phyloP scores from a whole-genome alignment of 1,284 basidiomycete species.

The Pterulicium gracile region DNA sequence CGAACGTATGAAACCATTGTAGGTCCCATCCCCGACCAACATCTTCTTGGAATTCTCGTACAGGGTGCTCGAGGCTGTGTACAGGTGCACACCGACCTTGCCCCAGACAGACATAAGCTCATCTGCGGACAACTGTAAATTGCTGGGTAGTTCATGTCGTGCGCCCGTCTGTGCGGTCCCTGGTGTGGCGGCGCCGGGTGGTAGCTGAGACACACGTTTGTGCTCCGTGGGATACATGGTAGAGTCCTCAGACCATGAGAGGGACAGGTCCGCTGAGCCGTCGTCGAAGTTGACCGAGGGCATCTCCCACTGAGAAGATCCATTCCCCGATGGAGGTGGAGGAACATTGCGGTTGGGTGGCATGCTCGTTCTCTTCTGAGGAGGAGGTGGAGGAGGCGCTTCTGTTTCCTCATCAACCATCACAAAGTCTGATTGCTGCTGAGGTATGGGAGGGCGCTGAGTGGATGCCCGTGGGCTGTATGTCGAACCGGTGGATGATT shows the following conservation, averaged over 20 bases:
- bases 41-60: slow-evolving; percentile 66
- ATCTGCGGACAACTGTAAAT: slow-evolving; percentile 35
- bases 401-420: slow-evolving; percentile 42
- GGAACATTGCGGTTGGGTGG: slow-evolving; percentile 18
- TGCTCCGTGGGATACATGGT: slow-evolving; percentile 1
- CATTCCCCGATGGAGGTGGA: slow-evolving; percentile 18
- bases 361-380: slow-evolving; percentile 31
- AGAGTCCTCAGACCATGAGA: slow-evolving; percentile 35
- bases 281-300: slow-evolving; percentile 24
- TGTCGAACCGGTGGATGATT: slow-evolving; percentile 22
- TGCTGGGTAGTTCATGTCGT: slow-evolving; percentile 12
- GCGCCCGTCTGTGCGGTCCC: slow-evolving; percentile 9
- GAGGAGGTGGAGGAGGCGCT: slow-evolving; percentile 26
- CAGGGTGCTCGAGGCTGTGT: slow-evolving; percentile 55
- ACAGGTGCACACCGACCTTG: slow-evolving; percentile 65
- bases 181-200: slow-evolving; percentile 7
- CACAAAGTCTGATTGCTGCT: slow-evolving; percentile 39
- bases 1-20: slow-evolving; percentile 63
- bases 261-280: slow-evolving; percentile 20
- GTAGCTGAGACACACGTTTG: background rate
- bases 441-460: slow-evolving; percentile 1
- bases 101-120: slow-evolving; percentile 64
- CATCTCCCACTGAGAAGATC: slow-evolving; percentile 44
- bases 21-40: slow-evolving; percentile 76
- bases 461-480: slow-evolving; percentile 10